These are phyloP conservation scores for Dendrobium catenatum DNA, from an alignment of 106 monocot species.

Conservation along the genomic window DNA sequence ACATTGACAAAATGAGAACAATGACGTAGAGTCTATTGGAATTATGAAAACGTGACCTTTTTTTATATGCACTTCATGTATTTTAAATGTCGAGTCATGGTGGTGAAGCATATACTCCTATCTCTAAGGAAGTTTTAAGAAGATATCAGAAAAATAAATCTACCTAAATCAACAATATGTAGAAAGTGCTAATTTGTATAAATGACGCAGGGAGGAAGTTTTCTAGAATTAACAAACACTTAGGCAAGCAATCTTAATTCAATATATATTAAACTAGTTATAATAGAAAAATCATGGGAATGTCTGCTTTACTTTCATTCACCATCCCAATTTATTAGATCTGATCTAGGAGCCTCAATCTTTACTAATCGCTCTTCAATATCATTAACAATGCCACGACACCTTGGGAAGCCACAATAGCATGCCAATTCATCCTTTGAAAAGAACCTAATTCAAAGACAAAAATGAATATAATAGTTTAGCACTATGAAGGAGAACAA, in stretches of 20 bases:
- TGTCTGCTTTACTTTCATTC: constrained; percentile 30
- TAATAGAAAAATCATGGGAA: not conserved
- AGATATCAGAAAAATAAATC: no score
- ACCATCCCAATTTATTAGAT: constrained; percentile 65
- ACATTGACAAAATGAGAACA: not conserved
- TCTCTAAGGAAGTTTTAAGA: no score
- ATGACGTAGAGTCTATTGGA: not conserved
- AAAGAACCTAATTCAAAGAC: constrained; percentile 63
- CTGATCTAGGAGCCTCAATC: constrained; percentile 45
- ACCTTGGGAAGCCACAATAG: constrained; percentile 83
- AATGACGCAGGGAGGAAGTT: no score
- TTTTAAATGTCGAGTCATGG: no score
- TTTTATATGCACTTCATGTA: no score
- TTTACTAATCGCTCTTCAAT: constrained; percentile 50
- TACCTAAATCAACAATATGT: no score
- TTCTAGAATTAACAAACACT: not conserved
- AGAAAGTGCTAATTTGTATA: no score
- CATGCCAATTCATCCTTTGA: constrained; percentile 87
- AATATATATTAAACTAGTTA: not conserved
- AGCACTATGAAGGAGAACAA: not conserved
- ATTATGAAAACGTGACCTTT: not conserved
- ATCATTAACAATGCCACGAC: constrained; percentile 94
- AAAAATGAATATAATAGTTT: not conserved
- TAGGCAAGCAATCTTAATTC: not conserved
- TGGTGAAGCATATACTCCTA: no score